Evolutionary conservation across 345 rosid genomes (phyloP).

Genomic region (Conringia planisiliqua): DNA sequence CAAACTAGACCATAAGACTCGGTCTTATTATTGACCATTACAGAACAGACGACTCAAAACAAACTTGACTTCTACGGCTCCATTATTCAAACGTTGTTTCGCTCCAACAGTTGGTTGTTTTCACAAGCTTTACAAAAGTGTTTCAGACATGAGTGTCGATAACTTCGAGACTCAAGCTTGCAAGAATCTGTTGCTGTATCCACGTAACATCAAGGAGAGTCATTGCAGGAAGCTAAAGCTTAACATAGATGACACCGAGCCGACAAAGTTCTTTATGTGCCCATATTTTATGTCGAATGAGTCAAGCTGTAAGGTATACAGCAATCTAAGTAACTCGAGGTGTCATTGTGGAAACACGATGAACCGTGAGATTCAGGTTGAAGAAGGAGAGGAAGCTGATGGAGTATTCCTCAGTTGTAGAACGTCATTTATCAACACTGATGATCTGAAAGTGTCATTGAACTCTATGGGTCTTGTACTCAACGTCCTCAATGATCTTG

Average conservation of each 20-base stretch:
- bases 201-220: conserved; percentile 8
- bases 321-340: background rate
- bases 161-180: background rate
- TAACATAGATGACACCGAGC: background rate
- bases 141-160: background rate
- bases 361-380: background rate
- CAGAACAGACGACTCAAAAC: no score
- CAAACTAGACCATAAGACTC: no score
- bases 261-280: conserved; percentile 8
- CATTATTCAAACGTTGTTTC: no score
- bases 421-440: conserved; percentile 27
- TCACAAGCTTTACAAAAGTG: conserved; percentile 26
- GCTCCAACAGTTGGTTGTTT: no score
- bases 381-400: background rate
- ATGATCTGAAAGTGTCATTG: conserved; percentile 19
- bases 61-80: no score
- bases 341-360: conserved; percentile 9
- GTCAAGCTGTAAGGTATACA: background rate
- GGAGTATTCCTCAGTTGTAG: conserved; percentile 14
- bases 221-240: background rate
- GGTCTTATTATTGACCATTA: no score
- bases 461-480: conserved; percentile 20
- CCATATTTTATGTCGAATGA: background rate
- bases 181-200: conserved; percentile 15
- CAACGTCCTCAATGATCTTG: conserved; percentile 17